Conservation (phyloP, 2,329 filamentous ascomycete species). For the Fonsecaea pugnacius region DNA sequence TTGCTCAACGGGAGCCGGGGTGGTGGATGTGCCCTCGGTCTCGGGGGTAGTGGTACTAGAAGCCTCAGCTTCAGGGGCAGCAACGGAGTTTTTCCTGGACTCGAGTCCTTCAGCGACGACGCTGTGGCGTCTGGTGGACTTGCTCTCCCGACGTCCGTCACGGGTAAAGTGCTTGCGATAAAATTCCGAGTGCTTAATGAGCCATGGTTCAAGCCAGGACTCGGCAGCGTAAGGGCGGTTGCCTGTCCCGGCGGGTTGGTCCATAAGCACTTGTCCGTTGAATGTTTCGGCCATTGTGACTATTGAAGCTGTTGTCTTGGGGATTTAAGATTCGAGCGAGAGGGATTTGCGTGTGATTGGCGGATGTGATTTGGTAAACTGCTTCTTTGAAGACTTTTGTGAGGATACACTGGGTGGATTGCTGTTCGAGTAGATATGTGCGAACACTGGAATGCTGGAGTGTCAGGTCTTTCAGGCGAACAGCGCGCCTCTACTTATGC, state of each 20-base stretch:
- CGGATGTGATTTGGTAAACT: not conserved
- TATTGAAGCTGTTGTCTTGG: not conserved
- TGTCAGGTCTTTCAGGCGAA: slow-evolving; percentile 8
- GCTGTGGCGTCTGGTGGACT: slow-evolving; percentile 32
- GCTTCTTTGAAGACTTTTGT: not conserved
- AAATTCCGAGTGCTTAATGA: slow-evolving; percentile 35
- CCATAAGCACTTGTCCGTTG: slow-evolving; percentile 30
- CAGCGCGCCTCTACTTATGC: slow-evolving; percentile 25
- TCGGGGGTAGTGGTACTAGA: slow-evolving; percentile 33
- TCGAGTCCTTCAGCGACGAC: slow-evolving; percentile 28
- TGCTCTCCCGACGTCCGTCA: slow-evolving; percentile 28
- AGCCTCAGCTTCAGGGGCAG: slow-evolving; percentile 19
- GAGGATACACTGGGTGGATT: not conserved
- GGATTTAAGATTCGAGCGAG: not conserved
- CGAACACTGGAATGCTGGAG: slow-evolving; percentile 10
- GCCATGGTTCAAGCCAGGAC: slow-evolving; percentile 35
- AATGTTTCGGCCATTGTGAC: slow-evolving; percentile 33
- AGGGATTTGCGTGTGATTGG: not conserved
- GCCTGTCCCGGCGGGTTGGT: slow-evolving; percentile 30
- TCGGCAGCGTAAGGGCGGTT: slow-evolving; percentile 33
- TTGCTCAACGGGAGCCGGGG: slow-evolving; percentile 28
- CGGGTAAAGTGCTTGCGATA: slow-evolving; percentile 35
- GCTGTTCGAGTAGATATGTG: not conserved
- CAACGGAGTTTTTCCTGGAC: slow-evolving; percentile 33
- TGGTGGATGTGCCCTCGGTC: slow-evolving; percentile 16